Conservation (phyloP, 2,329 filamentous ascomycete genomes). For the Arthrobotrys sphaeroides region DNA sequence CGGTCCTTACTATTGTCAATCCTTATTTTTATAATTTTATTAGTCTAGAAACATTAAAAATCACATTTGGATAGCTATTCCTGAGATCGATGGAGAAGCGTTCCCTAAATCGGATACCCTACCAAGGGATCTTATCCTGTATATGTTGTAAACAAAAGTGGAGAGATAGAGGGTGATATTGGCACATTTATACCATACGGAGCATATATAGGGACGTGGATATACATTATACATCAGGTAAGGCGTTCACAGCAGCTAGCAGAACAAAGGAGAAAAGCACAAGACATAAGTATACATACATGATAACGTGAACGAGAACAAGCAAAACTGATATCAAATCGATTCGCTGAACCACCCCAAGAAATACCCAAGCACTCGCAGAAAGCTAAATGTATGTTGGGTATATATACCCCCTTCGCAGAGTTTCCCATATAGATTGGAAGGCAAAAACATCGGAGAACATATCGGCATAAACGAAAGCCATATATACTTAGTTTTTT, state of each 20-base stretch:
- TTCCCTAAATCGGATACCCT: too few species aligned
- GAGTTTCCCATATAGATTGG: neutral
- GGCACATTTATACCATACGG: neutral
- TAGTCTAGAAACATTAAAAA: too few species aligned
- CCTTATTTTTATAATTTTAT: too few species aligned
- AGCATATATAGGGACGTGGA: neutral
- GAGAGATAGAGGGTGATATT: neutral
- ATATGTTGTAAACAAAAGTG: too few species aligned
- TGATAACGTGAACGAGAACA: neutral
- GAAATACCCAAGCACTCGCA: neutral
- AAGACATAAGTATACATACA: conserved; percentile 7
- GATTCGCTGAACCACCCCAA: neutral
- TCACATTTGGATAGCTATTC: too few species aligned
- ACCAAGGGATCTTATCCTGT: too few species aligned
- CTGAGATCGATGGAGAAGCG: too few species aligned
- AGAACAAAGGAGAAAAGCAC: neutral
- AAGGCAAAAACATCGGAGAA: neutral
- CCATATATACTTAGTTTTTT: neutral
- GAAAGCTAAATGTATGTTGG: neutral
- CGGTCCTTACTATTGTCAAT: too few species aligned
- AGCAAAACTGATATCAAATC: neutral
- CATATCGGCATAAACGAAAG: too few species aligned
- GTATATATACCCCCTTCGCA: neutral
- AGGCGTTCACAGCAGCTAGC: too few species aligned
- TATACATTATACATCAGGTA: conserved; percentile 5